A percentile compares a stretch with the other conserved stretches of the same genome.
phyloP scores from a whole-genome alignment of 2,329 filamentous ascomycete species.

The Penicillium glabrum region DNA sequence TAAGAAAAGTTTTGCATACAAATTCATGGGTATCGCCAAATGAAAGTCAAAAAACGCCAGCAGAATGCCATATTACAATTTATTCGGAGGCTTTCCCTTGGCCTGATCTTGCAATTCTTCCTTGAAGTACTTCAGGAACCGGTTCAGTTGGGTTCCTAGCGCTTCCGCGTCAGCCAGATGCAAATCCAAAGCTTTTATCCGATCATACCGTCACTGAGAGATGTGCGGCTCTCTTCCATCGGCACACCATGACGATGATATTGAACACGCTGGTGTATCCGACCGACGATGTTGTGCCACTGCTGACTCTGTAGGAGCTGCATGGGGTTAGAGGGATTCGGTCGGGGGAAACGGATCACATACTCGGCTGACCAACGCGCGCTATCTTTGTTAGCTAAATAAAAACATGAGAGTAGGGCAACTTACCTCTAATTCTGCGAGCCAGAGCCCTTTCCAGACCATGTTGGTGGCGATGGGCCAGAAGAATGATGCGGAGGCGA shows the following conservation, averaged over 20 bases:
- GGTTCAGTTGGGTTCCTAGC: slow-evolving; percentile 27
- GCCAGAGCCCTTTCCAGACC: slow-evolving; percentile 28
- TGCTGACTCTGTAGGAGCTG: slow-evolving; percentile 45
- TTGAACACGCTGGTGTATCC: slow-evolving; percentile 43
- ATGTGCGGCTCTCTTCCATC: slow-evolving; percentile 45
- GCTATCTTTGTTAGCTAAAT: neutral
- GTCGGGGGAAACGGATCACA: slow-evolving; percentile 11
- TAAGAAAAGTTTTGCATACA: neutral
- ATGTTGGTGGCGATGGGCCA: slow-evolving; percentile 16
- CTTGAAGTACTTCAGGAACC: slow-evolving; percentile 41
- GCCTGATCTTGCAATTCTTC: slow-evolving; percentile 45
- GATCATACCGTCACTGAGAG: slow-evolving; percentile 35
- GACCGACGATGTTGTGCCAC: slow-evolving; percentile 46
- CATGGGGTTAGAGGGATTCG: slow-evolving; percentile 6
- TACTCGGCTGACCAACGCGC: slow-evolving; percentile 38
- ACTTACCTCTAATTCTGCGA: slow-evolving; percentile 38
- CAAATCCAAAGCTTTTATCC: neutral
- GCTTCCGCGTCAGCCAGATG: slow-evolving; percentile 1
- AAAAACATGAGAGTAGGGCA: neutral
- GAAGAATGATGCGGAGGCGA: neutral
- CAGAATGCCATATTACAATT: slow-evolving; percentile 18
- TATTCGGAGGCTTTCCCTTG: slow-evolving; percentile 37
- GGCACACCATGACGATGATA: slow-evolving; percentile 42
- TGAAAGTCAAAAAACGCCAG: neutral
- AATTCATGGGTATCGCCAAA: slow-evolving; percentile 21